A percentile compares a stretch with the other conserved stretches of the same genome.
These are phyloP conservation scores for Obelidium mucronatum DNA, from an alignment of 192 early-diverging fungal genomes.

Conservation along the genomic window DNA sequence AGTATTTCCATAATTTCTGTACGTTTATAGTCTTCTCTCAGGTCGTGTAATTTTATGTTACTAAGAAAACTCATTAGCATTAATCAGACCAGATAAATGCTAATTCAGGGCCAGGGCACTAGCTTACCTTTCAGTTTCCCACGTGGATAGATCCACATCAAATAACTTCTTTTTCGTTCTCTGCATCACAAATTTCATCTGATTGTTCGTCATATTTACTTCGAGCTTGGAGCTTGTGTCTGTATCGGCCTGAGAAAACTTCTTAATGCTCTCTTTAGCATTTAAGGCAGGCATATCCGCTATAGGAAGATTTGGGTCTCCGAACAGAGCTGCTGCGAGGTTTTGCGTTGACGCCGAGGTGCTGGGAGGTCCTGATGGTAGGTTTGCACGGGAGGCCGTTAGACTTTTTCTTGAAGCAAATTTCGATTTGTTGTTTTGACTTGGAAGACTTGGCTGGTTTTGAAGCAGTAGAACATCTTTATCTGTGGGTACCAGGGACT, in stretches of 20 bases:
- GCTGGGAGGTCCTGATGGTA: neutral
- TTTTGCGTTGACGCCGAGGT: neutral
- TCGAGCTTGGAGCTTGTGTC: neutral
- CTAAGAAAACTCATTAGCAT: neutral
- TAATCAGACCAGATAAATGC: neutral
- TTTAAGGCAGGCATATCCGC: neutral
- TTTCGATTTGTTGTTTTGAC: neutral
- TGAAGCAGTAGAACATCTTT: constrained; percentile 8
- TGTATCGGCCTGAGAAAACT: neutral
- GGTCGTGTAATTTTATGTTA: constrained; percentile 3
- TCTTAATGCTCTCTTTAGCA: neutral
- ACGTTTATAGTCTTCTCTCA: constrained; percentile 13
- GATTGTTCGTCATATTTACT: neutral
- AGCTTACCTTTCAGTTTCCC: constrained; percentile 13
- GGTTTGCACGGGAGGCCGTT: neutral
- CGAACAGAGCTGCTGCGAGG: constrained; percentile 23
- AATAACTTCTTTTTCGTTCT: constrained; percentile 1
- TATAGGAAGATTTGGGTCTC: constrained; percentile 1
- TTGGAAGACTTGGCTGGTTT: neutral
- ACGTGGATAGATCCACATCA: constrained; percentile 11
- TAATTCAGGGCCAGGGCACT: too few relatives aligned
- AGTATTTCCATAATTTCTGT: constrained; percentile 19
- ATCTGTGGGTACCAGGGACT: constrained; percentile 11
- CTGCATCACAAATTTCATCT: constrained; percentile 5
- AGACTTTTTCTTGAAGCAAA: neutral